Evolutionary conservation across 495 filamentous ascomycete genomes (phyloP).

Genomic region (Penicillium cosmopolitanum): DNA sequence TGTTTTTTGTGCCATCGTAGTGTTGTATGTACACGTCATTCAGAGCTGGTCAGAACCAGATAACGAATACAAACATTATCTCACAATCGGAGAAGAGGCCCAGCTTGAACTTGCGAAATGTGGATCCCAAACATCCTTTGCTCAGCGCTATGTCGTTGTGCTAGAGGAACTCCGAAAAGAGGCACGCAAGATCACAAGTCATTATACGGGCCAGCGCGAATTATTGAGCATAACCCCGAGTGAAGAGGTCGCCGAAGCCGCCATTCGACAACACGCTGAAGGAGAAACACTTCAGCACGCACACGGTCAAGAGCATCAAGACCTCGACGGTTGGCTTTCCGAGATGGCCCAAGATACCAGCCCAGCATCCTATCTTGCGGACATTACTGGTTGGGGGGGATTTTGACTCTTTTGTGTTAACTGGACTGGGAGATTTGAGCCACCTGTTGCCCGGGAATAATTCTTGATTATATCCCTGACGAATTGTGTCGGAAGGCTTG

Average conservation of each 20-base stretch:
- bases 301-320: background rate
- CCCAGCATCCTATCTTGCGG: constrained; percentile 17
- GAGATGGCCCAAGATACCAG: constrained; percentile 18
- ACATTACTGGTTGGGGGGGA: constrained; percentile 30
- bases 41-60: constrained; percentile 12
- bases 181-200: constrained; percentile 20
- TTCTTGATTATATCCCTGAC: background rate
- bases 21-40: constrained; percentile 30
- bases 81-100: constrained; percentile 23
- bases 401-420: constrained; percentile 29
- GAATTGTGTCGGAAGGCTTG: background rate
- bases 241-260: background rate
- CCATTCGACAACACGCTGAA: background rate
- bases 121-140: constrained; percentile 25
- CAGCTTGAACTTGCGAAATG: constrained; percentile 26
- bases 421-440: constrained; percentile 7
- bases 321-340: constrained; percentile 19
- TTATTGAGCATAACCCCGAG: background rate
- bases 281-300: background rate
- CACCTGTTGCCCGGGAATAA: constrained; percentile 6
- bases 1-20: constrained; percentile 30
- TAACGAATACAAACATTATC: constrained; percentile 4
- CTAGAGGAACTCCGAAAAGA: constrained; percentile 49
- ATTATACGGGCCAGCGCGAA: background rate
- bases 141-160: constrained; percentile 40